Base-by-base conservation (phyloP, 768 basidiomycete genomes). In the Tricholoma furcatifolium region DNA sequence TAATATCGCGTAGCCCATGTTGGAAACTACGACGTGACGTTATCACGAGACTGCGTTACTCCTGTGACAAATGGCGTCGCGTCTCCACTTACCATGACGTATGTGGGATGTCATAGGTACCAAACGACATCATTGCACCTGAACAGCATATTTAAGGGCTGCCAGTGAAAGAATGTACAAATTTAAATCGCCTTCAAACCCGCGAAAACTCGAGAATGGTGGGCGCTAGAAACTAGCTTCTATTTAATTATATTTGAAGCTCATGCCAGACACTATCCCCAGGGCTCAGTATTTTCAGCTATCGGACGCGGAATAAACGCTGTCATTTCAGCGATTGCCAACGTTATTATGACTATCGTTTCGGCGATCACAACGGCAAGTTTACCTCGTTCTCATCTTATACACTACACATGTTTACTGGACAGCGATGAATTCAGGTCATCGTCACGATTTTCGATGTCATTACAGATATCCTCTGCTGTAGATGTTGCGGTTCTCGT, bases 201-300 rank as follows among this genome's bases (percentile, higher is more conserved):
- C 27, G 27, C 7, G 7, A 4, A 27, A 27, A n/a, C n/a, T 27
- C 7, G 7, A 43, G 14, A 18, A 43, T 43, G 43, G 43, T 43
- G 27, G 27, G 27, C 27, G 27, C 4, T 27, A n/a, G n/a, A n/a
- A n/a, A n/a, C n/a, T n/a, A 27, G 27, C 27, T 27, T 27, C 27
- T 27, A 27, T 27, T 27, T 27, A 27, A 3, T 27, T 3, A 27
- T 7, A 27, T 27, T 27, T 27, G 3, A 7, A 27, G 27, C 27
- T 27, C 27, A 27, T 7, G n/a, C n/a, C n/a, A 7, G 27, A 15
- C 9, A 36, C 36, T 43, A 14, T 8, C 2, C 43, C 8, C 57
- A 85, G 85, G 84, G 83, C 46, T 75, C 83, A 20, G 72, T 85
- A 47, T 70, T 87, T 64, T 86, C 84, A 62, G 77, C 85, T 21